Evolutionary conservation across 2,329 filamentous ascomycete genomes (phyloP).

Genomic region (Trichoderma guizhouense): DNA sequence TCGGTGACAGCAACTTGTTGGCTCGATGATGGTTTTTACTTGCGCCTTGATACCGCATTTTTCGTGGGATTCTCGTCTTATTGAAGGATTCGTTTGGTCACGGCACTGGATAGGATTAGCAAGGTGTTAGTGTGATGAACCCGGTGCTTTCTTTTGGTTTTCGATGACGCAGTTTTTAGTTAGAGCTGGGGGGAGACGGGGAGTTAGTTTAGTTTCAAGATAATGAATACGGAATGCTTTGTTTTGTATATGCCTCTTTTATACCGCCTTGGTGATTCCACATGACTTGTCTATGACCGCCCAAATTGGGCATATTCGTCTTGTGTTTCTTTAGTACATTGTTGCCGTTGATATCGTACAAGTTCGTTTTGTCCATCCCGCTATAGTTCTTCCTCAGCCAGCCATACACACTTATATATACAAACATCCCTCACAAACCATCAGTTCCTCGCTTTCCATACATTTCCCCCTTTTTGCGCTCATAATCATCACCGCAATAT

Average conservation of each 20-base stretch:
- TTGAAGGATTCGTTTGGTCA: constrained; percentile 5
- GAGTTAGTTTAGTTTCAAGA: background rate
- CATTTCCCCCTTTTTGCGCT: background rate
- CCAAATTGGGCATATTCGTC: background rate
- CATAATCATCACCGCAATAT: background rate
- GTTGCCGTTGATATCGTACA: constrained; percentile 33
- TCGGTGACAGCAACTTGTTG: background rate
- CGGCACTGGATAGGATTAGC: constrained; percentile 9
- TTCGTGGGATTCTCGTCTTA: background rate
- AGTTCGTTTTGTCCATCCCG: constrained; percentile 10
- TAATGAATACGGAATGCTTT: background rate
- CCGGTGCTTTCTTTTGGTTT: background rate
- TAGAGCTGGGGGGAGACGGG: background rate
- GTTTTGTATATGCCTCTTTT: background rate
- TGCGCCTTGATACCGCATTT: background rate
- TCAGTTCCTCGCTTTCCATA: background rate
- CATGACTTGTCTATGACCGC: background rate
- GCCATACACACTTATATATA: background rate
- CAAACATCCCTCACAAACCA: background rate
- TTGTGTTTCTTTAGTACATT: background rate
- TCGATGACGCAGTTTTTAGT: background rate
- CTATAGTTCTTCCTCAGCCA: background rate
- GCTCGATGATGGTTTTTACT: background rate
- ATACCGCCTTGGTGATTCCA: background rate
- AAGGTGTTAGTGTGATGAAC: constrained; percentile 5